phyloP scores from a whole-genome alignment of 371 early-diverging fungal species.

The Circinella minor region DNA sequence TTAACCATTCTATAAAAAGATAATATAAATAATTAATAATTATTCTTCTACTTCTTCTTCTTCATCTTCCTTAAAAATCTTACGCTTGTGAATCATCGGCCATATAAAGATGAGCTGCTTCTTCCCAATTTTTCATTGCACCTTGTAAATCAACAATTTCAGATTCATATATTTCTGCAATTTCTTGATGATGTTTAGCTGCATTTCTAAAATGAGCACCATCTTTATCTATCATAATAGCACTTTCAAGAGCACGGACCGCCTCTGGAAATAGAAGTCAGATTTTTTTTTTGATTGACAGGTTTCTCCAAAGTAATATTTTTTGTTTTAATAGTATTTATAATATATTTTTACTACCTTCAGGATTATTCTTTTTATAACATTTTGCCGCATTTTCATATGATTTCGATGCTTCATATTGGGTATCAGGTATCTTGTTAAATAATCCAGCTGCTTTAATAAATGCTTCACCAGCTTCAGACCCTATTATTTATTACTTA shows the following conservation, averaged over 20 bases:
- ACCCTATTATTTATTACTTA: constrained; percentile 57
- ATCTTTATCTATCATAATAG: constrained; percentile 80
- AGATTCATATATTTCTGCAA: constrained; percentile 92
- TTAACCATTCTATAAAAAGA: constrained; percentile 63
- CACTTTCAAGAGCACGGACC: constrained; percentile 70
- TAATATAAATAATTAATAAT: neutral
- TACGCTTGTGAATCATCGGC: constrained; percentile 90
- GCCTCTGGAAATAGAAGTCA: constrained; percentile 60
- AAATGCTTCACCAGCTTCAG: constrained; percentile 92
- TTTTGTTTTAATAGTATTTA: neutral
- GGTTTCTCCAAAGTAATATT: neutral
- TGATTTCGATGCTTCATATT: constrained; percentile 81
- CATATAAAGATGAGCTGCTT: constrained; percentile 89
- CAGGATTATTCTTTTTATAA: constrained; percentile 82
- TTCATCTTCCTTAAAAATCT: constrained; percentile 23
- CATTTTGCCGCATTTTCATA: constrained; percentile 88
- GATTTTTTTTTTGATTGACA: neutral
- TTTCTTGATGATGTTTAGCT: constrained; percentile 91
- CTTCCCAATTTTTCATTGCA: constrained; percentile 86
- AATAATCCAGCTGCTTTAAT: constrained; percentile 76
- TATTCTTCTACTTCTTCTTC: too few relatives aligned
- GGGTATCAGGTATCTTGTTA: constrained; percentile 66
- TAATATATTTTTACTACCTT: too few relatives aligned
- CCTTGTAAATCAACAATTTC: constrained; percentile 83
- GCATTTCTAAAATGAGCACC: constrained; percentile 90